Evolutionary conservation across 1,139 yeast genomes (phyloP), one percentile per base, ranked within the genome.

Genomic region (Debaryomycetaceae sp.): DNA sequence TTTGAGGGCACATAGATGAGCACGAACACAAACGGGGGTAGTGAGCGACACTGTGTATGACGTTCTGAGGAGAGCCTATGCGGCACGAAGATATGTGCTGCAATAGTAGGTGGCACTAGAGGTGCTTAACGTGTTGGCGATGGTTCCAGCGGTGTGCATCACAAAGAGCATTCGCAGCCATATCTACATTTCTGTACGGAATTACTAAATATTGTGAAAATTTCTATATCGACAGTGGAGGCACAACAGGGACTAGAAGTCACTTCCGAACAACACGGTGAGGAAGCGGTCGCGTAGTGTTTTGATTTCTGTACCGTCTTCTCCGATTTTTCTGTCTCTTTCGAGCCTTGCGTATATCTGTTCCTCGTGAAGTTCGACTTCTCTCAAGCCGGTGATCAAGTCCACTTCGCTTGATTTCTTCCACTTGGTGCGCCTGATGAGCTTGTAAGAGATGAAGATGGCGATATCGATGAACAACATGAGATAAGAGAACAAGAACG

Each of bases 401-500:
- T 70, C 76, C 31, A 83, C 80, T 11, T 78, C 80, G 14, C 54
- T 52, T 1, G 86, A 74, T 37, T 68, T 66, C 42, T 62, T 67
- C 68, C 81, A 71, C 52, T 72, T 77, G 41, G 83, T 78, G 45
- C 73, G 68, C 58, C 70, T 74, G n/a, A 82, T 35, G 5, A 77
- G 38, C 57, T 86, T 86, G 76, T 85, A 85, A 17, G 62, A 64
- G 9, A 83, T 49, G 51, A 75, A 85, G 20, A 86, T 69, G 2
- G 63, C 80, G 42, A 84, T 60, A 55, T 83, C 82, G 40, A 86
- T 66, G 48, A 85, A 85, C 24, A 86, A 72, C 81, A 85, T 80
- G 51, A 87, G 63, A 57, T 86, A 87, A 49, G 78, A 75, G 57
- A 85, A 85, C 46, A 87, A 61, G 56, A 87, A 87, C 11, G 81